phyloP scores from a whole-genome alignment of 805 yeast genomes.

The Lipomyces lipofer region DNA sequence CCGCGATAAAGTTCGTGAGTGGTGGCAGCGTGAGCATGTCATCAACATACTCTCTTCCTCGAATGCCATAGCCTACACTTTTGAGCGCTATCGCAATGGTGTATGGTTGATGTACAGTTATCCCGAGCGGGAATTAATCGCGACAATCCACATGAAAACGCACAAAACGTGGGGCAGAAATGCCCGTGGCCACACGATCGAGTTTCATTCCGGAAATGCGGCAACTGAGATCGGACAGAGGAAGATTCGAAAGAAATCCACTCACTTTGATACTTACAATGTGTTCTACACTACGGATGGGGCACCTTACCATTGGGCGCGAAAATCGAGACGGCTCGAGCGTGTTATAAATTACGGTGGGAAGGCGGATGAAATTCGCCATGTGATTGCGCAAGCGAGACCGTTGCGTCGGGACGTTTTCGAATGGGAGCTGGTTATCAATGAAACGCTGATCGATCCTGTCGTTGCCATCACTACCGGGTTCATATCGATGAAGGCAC shows the following conservation, averaged over 20 bases:
- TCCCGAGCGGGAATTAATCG: conserved; percentile 23
- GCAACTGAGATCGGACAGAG: conserved; percentile 7
- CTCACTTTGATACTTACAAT: conserved; percentile 44
- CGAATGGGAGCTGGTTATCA: conserved; percentile 60
- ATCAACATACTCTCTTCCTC: conserved; percentile 11
- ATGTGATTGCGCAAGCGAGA: conserved; percentile 56
- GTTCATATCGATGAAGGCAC: conserved; percentile 63
- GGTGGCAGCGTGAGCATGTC: conserved; percentile 30
- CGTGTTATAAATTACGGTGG: conserved; percentile 56
- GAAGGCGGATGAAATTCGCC: conserved; percentile 55
- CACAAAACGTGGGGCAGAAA: conserved; percentile 16
- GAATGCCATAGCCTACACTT: conserved; percentile 17
- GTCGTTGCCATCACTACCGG: conserved; percentile 61
- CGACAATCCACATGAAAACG: conserved; percentile 17
- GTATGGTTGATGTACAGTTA: conserved; percentile 22
- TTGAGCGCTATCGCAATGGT: conserved; percentile 17
- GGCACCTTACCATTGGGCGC: conserved; percentile 56
- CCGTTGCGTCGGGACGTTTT: conserved; percentile 59
- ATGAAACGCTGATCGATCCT: conserved; percentile 49
- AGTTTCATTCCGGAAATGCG: conserved; percentile 9
- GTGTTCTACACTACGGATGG: conserved; percentile 57
- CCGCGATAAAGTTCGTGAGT: neutral
- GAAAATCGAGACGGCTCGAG: conserved; percentile 54
- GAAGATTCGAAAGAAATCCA: conserved; percentile 18
- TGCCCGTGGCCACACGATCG: conserved; percentile 18